Conservation (phyloP, 257 asterid genomes). For the Nicotiana tomentosiformis region DNA sequence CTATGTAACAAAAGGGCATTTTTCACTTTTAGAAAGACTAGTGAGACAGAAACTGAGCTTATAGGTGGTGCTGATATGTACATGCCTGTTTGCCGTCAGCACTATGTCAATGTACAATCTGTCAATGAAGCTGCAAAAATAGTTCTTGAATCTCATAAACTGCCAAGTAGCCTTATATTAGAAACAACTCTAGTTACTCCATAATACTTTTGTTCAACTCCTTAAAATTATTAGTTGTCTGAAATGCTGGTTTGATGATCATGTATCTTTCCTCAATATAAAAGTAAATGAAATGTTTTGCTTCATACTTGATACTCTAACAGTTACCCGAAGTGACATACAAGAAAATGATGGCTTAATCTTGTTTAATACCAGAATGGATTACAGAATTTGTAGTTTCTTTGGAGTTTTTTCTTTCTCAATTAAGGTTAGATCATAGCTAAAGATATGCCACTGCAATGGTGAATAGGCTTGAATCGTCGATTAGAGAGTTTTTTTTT, state of each 20-base stretch:
- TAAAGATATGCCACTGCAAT: no score
- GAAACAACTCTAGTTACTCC: neutral
- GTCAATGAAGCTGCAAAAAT: conserved; percentile 15
- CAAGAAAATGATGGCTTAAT: no score
- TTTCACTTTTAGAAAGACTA: conserved; percentile 70
- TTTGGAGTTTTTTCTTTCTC: no score
- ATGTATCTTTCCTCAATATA: neutral
- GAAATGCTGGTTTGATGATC: neutral
- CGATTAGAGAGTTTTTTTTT: no score
- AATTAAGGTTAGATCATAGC: no score
- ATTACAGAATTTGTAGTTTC: no score
- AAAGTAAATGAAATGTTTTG: neutral
- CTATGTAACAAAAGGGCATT: conserved; percentile 58
- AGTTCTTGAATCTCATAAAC: neutral
- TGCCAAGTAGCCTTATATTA: neutral
- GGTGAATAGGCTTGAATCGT: no score
- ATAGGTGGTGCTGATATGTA: conserved; percentile 78
- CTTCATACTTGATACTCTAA: no score
- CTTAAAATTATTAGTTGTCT: neutral
- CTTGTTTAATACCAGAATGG: no score
- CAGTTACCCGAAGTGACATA: no score
- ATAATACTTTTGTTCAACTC: neutral
- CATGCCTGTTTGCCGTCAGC: conserved; percentile 92
- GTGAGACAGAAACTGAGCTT: conserved; percentile 52
- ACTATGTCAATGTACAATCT: conserved; percentile 35